Evolutionary conservation across 331 rosid genomes (phyloP).

Genomic region (Cucumis variabilis): DNA sequence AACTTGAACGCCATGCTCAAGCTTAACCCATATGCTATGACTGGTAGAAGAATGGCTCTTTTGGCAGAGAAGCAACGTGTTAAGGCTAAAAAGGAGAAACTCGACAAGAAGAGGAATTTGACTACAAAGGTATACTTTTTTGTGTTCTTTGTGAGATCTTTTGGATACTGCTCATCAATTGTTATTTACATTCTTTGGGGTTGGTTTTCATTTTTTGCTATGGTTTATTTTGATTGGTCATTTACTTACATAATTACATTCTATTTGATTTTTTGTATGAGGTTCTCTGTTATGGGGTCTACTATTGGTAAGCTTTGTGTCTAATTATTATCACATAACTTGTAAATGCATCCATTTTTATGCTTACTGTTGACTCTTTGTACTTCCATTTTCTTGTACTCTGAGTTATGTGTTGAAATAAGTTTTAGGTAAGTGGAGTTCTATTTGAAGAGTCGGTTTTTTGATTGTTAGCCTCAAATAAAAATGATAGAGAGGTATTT

Average conservation of each 20-base stretch:
- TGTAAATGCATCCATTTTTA: too few relatives aligned
- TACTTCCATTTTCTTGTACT: not conserved
- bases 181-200: not conserved
- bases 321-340: too few relatives aligned
- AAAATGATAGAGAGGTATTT: too few relatives aligned
- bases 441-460: too few relatives aligned
- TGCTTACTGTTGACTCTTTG: not conserved
- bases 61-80: constrained; percentile 75
- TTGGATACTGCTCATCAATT: not conserved
- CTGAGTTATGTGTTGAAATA: too few relatives aligned
- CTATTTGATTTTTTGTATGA: too few relatives aligned
- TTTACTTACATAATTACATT: too few relatives aligned
- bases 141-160: not conserved
- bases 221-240: not conserved
- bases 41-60: constrained; percentile 75
- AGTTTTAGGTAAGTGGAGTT: too few relatives aligned
- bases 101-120: constrained; percentile 70
- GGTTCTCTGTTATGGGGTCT: too few relatives aligned
- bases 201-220: not conserved
- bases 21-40: constrained; percentile 81
- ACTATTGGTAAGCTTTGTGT: too few relatives aligned
- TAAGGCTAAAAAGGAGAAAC: constrained; percentile 82
- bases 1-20: constrained; percentile 69
- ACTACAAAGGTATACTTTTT: constrained; percentile 55
- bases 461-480: too few relatives aligned